Base-by-base conservation (phyloP, 768 basidiomycete species). In the Serendipita sp. region DNA sequence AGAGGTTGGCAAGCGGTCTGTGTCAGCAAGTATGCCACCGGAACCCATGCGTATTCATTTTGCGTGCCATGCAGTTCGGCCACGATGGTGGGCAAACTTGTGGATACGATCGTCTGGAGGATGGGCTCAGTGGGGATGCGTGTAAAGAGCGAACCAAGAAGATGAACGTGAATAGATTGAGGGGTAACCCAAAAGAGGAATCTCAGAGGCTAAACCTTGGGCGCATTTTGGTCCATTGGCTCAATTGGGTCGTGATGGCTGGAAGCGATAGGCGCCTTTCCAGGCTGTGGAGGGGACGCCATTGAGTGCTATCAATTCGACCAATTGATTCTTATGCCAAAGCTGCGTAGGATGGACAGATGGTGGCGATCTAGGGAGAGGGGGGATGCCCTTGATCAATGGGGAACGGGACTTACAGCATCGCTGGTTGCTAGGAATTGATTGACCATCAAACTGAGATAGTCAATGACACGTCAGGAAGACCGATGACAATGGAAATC, bases 1-100 rank as follows among this genome's bases (percentile, higher is more conserved):
- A 92, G 73, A 31, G 89, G 89, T 69, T 92, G 89, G 65, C 84
- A 84, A 28, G 86, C 87, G 0, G 89, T 91, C 68, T 91, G 89
- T 0, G 88, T 88, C 63, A 91, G 79, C 80, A 91, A 81, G 68
- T 92, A 92, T 16, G 86, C 79, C 33, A 89, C 85, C 17, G 83
- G 86, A 58, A 92, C 86, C 90, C 90, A 92, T 24, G 85, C 87
- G 69, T 90, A 92, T 69, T 90, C 82, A 61, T 75, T 79, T 63
- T 82, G 79, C 33, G 84, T 80, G 17, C 86, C 88, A 30, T 75
- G 65, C 33, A 92, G 77, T 43, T 88, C 80, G 64, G 78, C 81
- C 16, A 83, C 77, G 65, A 92, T 91, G 20, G 88, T 90, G 16
- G 90, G 90, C 62, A 92, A 72, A 68, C 82, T 82, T 17, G 90